Evolutionary conservation across 495 filamentous ascomycete species (phyloP).

Genomic region (Penicillium egyptiacum): DNA sequence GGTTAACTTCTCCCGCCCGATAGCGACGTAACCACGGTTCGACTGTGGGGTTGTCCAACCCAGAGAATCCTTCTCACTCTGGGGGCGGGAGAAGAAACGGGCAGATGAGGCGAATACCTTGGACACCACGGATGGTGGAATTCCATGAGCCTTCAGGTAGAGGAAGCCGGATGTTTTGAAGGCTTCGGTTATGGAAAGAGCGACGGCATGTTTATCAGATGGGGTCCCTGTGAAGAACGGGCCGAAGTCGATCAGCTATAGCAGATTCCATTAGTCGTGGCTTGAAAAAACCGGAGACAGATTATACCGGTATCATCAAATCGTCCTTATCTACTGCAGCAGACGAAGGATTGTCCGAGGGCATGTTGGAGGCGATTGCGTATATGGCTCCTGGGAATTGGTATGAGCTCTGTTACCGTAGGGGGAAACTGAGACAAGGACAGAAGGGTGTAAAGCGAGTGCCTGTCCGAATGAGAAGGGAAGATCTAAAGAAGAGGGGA

Average conservation of each 20-base stretch:
- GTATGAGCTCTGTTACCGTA: not conserved
- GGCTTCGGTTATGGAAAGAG: conserved; percentile 68
- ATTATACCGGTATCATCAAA: conserved; percentile 66
- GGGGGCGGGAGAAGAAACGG: conserved; percentile 72
- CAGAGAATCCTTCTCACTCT: conserved; percentile 65
- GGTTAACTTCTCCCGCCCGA: conserved; percentile 76
- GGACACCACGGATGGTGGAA: conserved; percentile 58
- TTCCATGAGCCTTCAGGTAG: conserved; percentile 78
- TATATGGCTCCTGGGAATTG: not conserved
- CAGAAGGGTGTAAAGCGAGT: not conserved
- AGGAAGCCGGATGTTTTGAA: conserved; percentile 89
- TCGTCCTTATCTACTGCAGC: conserved; percentile 65
- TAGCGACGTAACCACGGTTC: conserved; percentile 76
- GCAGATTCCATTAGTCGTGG: not conserved
- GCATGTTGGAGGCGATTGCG: conserved; percentile 14
- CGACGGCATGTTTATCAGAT: conserved; percentile 62
- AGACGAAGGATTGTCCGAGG: conserved; percentile 24
- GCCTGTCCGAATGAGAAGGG: not conserved
- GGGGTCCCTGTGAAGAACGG: conserved; percentile 67
- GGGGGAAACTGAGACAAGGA: not conserved
- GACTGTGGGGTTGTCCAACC: conserved; percentile 70
- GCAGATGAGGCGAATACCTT: conserved; percentile 70
- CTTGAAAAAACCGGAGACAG: not conserved
- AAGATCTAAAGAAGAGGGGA: conserved; percentile 5
- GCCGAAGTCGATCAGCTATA: conserved; percentile 82